Conservation (phyloP, 1,284 basidiomycete genomes). For the Austropuccinia psidii region DNA sequence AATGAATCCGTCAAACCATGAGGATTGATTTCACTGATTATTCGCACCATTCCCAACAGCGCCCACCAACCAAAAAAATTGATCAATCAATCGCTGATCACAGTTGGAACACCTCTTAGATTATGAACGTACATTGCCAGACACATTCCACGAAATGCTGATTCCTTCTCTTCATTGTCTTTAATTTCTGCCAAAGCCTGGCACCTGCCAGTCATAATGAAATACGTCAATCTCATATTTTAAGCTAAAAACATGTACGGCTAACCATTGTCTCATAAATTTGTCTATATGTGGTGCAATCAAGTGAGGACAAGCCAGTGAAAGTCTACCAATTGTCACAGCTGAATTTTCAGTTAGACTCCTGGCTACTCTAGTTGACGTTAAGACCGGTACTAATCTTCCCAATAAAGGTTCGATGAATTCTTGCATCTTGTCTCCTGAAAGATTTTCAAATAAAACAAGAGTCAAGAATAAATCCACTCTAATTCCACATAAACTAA, state of each 20-base stretch:
- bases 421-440: conserved; percentile 73
- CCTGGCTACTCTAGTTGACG: conserved; percentile 81
- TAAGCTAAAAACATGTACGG: neutral
- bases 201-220: conserved; percentile 54
- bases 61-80: neutral
- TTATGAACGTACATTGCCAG: conserved; percentile 80
- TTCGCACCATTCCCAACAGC: too few relatives aligned
- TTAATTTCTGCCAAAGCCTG: conserved; percentile 95
- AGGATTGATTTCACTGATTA: conserved; percentile 23
- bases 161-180: conserved; percentile 99
- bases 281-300: conserved; percentile 84
- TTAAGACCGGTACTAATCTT: conserved; percentile 81
- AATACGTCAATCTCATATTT: too few relatives aligned
- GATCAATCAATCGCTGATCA: neutral
- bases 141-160: conserved; percentile 96
- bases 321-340: conserved; percentile 95
- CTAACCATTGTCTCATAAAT: conserved; percentile 81
- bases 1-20: conserved; percentile 32
- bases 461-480: neutral
- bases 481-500: neutral
- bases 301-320: conserved; percentile 76
- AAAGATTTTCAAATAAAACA: conserved; percentile 26
- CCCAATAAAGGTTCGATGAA: conserved; percentile 80
- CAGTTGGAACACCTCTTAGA: neutral
- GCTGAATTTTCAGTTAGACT: conserved; percentile 96